Percentiles rank a stretch among this genome's conserved stretches.
phyloP scores from a whole-genome alignment of 805 yeast genomes.

The Myxozyma monticola region DNA sequence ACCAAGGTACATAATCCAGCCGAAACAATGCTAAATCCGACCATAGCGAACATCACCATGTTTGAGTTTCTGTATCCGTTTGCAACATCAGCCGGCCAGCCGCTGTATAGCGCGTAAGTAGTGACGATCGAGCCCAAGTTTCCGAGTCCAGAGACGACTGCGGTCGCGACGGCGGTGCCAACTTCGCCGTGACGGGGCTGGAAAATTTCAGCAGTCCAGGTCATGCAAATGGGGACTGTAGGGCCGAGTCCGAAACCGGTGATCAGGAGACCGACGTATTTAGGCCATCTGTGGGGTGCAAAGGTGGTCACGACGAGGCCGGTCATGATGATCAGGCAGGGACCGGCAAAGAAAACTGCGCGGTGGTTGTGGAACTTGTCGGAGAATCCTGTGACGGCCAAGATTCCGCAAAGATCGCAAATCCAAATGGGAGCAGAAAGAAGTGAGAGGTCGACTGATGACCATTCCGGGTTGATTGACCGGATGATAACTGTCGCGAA shows the following conservation, averaged over 20 bases:
- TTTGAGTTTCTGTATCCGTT: constrained; percentile 67
- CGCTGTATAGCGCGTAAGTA: constrained; percentile 79
- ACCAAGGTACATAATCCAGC: constrained; percentile 42
- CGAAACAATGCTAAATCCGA: constrained; percentile 68
- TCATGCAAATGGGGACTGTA: constrained; percentile 75
- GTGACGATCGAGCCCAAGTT: constrained; percentile 83
- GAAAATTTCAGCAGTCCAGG: constrained; percentile 36
- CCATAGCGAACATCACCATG: constrained; percentile 78
- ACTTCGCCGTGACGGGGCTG: constrained; percentile 70
- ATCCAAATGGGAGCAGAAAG: constrained; percentile 90
- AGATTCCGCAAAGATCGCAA: constrained; percentile 74
- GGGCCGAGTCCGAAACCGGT: constrained; percentile 90
- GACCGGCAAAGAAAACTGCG: constrained; percentile 59
- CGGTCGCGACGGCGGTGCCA: constrained; percentile 80
- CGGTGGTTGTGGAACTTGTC: constrained; percentile 64
- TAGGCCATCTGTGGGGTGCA: constrained; percentile 71
- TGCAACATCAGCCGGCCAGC: constrained; percentile 78
- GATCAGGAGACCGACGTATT: constrained; percentile 76
- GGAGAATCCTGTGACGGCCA: constrained; percentile 75
- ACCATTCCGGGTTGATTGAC: constrained; percentile 59
- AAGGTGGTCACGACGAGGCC: constrained; percentile 77
- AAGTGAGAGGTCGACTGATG: constrained; percentile 69
- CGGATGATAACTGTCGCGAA: constrained; percentile 78
- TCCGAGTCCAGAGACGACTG: constrained; percentile 82
- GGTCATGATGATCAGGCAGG: constrained; percentile 65